phyloP scores from a whole-genome alignment of 1,284 basidiomycete genomes.

The Ganoderma boninense region DNA sequence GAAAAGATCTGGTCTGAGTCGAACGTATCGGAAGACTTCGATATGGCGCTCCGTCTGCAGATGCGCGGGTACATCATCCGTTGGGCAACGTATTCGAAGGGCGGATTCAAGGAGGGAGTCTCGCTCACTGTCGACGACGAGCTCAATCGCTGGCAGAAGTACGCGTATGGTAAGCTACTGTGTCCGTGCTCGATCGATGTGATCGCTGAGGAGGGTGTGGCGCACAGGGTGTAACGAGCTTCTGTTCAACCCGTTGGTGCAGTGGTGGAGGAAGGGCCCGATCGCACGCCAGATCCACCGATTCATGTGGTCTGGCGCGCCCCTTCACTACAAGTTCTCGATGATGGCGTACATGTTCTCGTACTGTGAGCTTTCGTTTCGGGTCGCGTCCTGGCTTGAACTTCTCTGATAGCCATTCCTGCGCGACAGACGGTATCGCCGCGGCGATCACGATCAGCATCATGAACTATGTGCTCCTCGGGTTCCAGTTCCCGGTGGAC shows the following conservation, averaged over 20 bases:
- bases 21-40: slow-evolving; percentile 70
- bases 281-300: slow-evolving; percentile 56
- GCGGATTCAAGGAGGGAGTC: slow-evolving; percentile 67
- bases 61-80: slow-evolving; percentile 60
- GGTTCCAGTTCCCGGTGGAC: slow-evolving; percentile 56
- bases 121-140: slow-evolving; percentile 60
- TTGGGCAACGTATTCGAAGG: slow-evolving; percentile 63
- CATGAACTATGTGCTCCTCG: slow-evolving; percentile 54
- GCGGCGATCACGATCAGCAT: slow-evolving; percentile 47
- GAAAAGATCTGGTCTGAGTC: slow-evolving; percentile 64
- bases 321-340: slow-evolving; percentile 54
- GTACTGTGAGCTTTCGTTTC: slow-evolving; percentile 44
- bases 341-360: slow-evolving; percentile 56
- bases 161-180: slow-evolving; percentile 52
- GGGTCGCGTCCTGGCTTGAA: neutral
- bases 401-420: slow-evolving; percentile 5
- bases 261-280: slow-evolving; percentile 59
- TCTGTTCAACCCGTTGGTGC: slow-evolving; percentile 54
- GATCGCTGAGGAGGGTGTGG: neutral
- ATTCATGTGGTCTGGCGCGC: slow-evolving; percentile 52
- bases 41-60: slow-evolving; percentile 60
- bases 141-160: slow-evolving; percentile 68
- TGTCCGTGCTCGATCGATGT: neutral
- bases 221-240: slow-evolving; percentile 45
- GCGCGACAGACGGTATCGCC: slow-evolving; percentile 47